Evolutionary conservation across 768 basidiomycete genomes (phyloP), one percentile per base, ranked within the genome.

Genomic region (Dendrothele bispora): DNA sequence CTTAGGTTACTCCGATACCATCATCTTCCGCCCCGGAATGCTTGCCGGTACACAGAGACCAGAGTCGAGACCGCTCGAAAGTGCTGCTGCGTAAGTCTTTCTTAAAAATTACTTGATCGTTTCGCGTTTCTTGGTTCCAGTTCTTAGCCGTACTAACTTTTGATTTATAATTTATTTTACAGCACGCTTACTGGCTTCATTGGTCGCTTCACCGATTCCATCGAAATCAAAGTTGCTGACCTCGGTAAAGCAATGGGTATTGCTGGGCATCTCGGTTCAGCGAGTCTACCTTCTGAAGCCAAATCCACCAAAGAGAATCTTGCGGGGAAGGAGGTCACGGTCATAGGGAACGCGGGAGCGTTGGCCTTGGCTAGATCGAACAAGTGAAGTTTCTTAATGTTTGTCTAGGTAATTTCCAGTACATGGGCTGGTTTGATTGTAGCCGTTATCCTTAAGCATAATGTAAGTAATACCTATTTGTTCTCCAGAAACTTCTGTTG

Each of bases 1-100:
- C 3, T 64, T 91, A 5, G 88, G 86, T 8, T 91, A 91, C 60
- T 58, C 68, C 11, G 87, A 91, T 44, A 80, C 81, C 1, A 80
- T 91, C 50, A 59, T 88, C 39, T 84, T 90, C 61, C 77, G 86
- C 17, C 88, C 91, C 2, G 79, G 59, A 26, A 26, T 46, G 22
- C 25, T 46, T 20, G 45, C 44, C 7, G 45, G 45, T 8, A 36
- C 38, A 26, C 17, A 79, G 3, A 69, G 85, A 3, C 27, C 58
- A 4, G 71, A 79, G 2, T 24, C 26, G 1, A 65, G 79, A 17
- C 4, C 71, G 0, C 51, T 50, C 1, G 85, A 86, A 54, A 62
- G 55, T 1, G 36, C 80, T 11, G 28, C 66, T 7, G 61, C 65
- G 83, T 84, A 50, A 43, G 27, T 14, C 12, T 21, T 20, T n/a